phyloP scores from a whole-genome alignment of 1,284 basidiomycete genomes.

The Cystobasidium sp. region DNA sequence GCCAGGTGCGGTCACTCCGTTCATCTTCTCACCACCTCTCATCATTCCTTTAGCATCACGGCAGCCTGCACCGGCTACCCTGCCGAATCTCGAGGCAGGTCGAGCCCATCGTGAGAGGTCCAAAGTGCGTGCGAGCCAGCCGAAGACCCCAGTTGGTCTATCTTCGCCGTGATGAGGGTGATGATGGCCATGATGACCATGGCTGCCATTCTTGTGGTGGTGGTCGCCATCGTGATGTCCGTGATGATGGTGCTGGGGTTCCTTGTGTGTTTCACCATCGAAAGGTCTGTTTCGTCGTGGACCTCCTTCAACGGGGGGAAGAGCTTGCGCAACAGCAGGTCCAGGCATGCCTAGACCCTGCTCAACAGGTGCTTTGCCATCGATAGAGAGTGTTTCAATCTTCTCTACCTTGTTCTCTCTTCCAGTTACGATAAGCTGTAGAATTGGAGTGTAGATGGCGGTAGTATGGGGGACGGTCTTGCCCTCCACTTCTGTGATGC shows the following conservation, averaged over 20 bases:
- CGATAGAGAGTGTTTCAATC: constrained; percentile 36
- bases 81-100: neutral
- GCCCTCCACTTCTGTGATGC: constrained; percentile 42
- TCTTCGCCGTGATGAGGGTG: neutral
- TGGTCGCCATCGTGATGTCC: constrained; percentile 8
- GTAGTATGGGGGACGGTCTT: constrained; percentile 33
- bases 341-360: constrained; percentile 19
- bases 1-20: constrained; percentile 4
- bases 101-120: constrained; percentile 29
- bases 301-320: constrained; percentile 10
- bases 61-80: neutral
- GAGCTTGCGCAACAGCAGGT: constrained; percentile 17
- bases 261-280: neutral
- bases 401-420: constrained; percentile 21
- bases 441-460: constrained; percentile 39
- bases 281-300: neutral
- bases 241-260: constrained; percentile 2
- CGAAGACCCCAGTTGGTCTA: constrained; percentile 3
- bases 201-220: constrained; percentile 1
- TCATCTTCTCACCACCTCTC: neutral
- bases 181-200: constrained; percentile 21
- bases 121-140: constrained; percentile 21
- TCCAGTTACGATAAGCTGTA: constrained; percentile 42
- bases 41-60: neutral
- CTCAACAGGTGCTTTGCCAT: constrained; percentile 34